A percentile compares a stretch with the other conserved stretches of the same genome.
Evolutionary conservation across 495 filamentous ascomycete species (phyloP).

Genomic region (Cercophora newfieldiana): DNA sequence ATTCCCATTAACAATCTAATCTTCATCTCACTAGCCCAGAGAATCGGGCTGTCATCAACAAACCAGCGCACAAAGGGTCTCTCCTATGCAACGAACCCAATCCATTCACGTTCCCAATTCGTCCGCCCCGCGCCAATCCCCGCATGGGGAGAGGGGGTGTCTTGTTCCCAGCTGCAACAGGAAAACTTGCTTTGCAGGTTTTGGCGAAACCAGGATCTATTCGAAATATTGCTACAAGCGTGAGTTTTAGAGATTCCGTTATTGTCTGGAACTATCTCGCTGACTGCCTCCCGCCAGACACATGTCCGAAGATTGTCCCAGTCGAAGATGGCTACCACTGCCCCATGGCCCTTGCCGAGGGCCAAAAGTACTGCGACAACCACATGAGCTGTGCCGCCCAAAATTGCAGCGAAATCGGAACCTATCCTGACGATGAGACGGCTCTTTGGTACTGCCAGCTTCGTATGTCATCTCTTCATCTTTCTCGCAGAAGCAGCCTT

Average conservation of each 20-base stretch:
- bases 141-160: background rate
- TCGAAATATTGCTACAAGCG: background rate
- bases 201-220: slow-evolving; percentile 1
- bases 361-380: background rate
- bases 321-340: slow-evolving; percentile 14
- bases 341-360: background rate
- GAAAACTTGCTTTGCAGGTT: background rate
- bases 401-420: slow-evolving; percentile 1
- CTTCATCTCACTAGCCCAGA: background rate
- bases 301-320: background rate
- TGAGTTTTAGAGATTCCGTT: background rate
- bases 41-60: background rate
- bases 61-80: background rate
- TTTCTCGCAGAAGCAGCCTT: background rate
- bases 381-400: slow-evolving; percentile 13
- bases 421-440: background rate
- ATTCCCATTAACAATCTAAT: background rate
- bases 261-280: background rate
- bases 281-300: background rate
- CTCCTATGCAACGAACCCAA: background rate
- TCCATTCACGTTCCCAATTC: background rate
- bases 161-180: background rate
- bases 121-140: background rate
- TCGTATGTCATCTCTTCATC: background rate
- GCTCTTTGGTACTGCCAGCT: slow-evolving; percentile 6